Evolutionary conservation across 2,329 filamentous ascomycete genomes (phyloP), one percentile per base, ranked within the genome.

Genomic region (Aspergillus proliferans): DNA sequence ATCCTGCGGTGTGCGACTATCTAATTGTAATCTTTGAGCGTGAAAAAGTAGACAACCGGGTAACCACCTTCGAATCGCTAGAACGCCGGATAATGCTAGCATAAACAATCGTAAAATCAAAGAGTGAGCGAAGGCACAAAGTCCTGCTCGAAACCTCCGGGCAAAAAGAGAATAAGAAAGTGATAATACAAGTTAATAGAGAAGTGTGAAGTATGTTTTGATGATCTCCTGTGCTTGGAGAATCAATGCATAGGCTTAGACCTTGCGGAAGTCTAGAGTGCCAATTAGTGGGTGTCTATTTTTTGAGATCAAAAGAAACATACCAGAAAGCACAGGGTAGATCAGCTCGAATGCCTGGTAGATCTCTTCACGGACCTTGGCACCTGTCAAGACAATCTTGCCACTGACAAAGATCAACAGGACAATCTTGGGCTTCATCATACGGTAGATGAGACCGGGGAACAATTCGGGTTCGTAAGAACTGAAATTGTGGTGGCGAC

Each of bases 371-470:
- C 93, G 87, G 57, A 97, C 91, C 71, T 98, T 97, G 59, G 93
- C 93, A 66, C 93, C 93, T 39, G 93, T 97, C 68, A 97, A 81
- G 64, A 97, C 93, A 54, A 97, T 97, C 81, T 97, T 97, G 66
- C 92, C 93, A 65, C 87, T 93, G 64, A 97, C 92, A 76, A 97
- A 97, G 72, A 98, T 96, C 67, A 97, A 78, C 22, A 97, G 84
- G 47, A 97, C 92, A 60, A 97, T 95, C 84, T 97, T 97, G 18
- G 93, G 93, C 80, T 97, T 97, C 80, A 97, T 96, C 93, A 98
- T 98, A 71, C 93, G 90, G 76, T 98, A 98, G 75, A 98, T 98
- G 46, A 98, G 85, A 83, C 93, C 93, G 65, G 93, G 93, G 82
- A 97, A 98, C 70, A 98, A 73, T 70, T 98, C 93, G 59, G 93